Conservation (phyloP, 352 stramenopile genomes). For the Globisporangium uncinulatum region DNA sequence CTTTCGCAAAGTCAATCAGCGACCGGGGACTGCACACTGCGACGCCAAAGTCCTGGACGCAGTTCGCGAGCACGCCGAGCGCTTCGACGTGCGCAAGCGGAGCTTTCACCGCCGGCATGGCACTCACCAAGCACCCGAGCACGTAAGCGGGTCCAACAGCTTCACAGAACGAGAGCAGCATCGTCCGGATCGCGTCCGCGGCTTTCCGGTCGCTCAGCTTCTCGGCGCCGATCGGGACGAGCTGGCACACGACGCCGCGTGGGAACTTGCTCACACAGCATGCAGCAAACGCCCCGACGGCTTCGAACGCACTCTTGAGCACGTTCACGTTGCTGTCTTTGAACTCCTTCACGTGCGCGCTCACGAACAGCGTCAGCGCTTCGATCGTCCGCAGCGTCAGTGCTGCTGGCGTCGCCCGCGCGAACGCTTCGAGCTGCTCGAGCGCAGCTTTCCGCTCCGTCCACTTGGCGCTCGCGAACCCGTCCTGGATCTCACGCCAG, state of each 20-base stretch:
- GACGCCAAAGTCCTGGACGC: slow-evolving; percentile 74
- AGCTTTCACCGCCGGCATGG: slow-evolving; percentile 76
- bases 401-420: slow-evolving; percentile 31
- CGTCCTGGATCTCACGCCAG: slow-evolving; percentile 45
- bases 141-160: slow-evolving; percentile 69
- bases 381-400: slow-evolving; percentile 70
- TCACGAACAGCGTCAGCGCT: slow-evolving; percentile 65
- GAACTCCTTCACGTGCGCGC: slow-evolving; percentile 80
- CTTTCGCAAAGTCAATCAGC: slow-evolving; percentile 77
- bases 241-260: slow-evolving; percentile 63
- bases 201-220: slow-evolving; percentile 84
- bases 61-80: slow-evolving; percentile 57
- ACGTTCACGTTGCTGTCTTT: slow-evolving; percentile 90
- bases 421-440: slow-evolving; percentile 59
- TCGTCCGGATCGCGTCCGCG: slow-evolving; percentile 53
- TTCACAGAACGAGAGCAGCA: slow-evolving; percentile 79
- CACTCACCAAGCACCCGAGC: slow-evolving; percentile 65
- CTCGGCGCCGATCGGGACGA: slow-evolving; percentile 63
- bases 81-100: slow-evolving; percentile 71
- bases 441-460: slow-evolving; percentile 77
- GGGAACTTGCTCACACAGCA: slow-evolving; percentile 54
- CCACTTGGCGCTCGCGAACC: slow-evolving; percentile 75
- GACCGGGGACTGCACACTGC: slow-evolving; percentile 58
- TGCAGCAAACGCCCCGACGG: slow-evolving; percentile 66
- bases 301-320: slow-evolving; percentile 79